phyloP scores from a whole-genome alignment of 306 rosid species.

The Cucurbita ficifolia region DNA sequence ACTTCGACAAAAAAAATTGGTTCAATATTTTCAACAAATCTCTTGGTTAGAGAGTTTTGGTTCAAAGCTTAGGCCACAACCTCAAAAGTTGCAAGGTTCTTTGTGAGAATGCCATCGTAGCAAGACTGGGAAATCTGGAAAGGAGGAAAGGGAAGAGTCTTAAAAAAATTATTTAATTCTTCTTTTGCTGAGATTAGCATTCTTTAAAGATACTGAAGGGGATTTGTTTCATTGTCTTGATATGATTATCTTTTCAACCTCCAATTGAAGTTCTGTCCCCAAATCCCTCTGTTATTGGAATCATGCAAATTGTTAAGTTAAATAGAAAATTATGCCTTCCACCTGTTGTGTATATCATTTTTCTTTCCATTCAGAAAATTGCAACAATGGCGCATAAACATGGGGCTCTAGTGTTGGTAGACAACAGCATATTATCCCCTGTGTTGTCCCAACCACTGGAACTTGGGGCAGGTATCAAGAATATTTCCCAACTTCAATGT shows the following conservation, averaged over 20 bases:
- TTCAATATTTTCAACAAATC: too few relatives aligned
- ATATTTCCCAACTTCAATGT: conserved; percentile 8
- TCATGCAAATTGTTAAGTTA: not conserved
- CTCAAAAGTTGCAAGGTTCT: too few relatives aligned
- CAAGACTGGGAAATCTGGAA: not conserved
- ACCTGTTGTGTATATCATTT: not conserved
- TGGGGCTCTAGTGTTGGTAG: conserved; percentile 70
- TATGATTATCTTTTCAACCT: not conserved
- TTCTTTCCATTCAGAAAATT: conserved; percentile 44
- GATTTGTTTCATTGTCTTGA: not conserved
- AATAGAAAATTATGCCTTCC: conserved; percentile 1
- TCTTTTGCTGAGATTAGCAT: not conserved
- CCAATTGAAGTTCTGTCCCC: not conserved
- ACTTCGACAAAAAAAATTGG: too few relatives aligned
- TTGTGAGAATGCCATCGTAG: too few relatives aligned
- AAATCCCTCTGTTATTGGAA: not conserved
- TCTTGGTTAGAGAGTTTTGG: too few relatives aligned
- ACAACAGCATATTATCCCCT: conserved; percentile 93
- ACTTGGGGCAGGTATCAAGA: conserved; percentile 78
- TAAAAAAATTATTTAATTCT: too few relatives aligned
- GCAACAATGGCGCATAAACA: conserved; percentile 62
- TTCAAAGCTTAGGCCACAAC: too few relatives aligned
- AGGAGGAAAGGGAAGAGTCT: not conserved
- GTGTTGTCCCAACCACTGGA: conserved; percentile 74
- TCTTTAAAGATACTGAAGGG: not conserved